phyloP scores from a whole-genome alignment of 2,329 filamentous ascomycete species.

The Exophiala alcalophila region DNA sequence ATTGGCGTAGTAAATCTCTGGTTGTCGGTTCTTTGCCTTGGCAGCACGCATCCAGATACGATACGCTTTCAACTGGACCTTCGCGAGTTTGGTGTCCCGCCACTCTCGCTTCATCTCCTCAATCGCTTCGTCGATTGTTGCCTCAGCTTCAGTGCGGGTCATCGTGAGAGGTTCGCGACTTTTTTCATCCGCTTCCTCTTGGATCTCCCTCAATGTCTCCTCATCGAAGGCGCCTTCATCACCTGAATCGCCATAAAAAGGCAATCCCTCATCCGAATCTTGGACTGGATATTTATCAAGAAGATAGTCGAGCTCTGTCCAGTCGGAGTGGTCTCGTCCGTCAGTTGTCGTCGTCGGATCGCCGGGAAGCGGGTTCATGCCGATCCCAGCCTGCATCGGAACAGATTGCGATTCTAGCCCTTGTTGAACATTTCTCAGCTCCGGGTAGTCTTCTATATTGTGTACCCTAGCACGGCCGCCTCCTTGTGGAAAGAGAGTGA shows the following conservation, averaged over 20 bases:
- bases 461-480: slow-evolving; percentile 10
- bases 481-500: slow-evolving; percentile 18
- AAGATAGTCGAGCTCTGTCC: slow-evolving; percentile 35
- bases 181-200: slow-evolving; percentile 51
- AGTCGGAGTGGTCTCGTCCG: too few relatives aligned
- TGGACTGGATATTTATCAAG: slow-evolving; percentile 45
- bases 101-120: slow-evolving; percentile 53
- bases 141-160: slow-evolving; percentile 46
- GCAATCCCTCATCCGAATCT: slow-evolving; percentile 44
- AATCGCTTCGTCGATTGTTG: slow-evolving; percentile 56
- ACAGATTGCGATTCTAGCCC: too few relatives aligned
- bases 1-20: slow-evolving; percentile 47
- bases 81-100: slow-evolving; percentile 57
- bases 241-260: slow-evolving; percentile 56
- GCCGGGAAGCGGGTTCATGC: too few relatives aligned
- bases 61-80: slow-evolving; percentile 56
- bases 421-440: too few relatives aligned
- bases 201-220: slow-evolving; percentile 61
- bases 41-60: slow-evolving; percentile 60
- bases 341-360: too few relatives aligned
- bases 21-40: slow-evolving; percentile 38
- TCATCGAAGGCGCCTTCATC: slow-evolving; percentile 55
- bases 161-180: slow-evolving; percentile 28
- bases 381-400: too few relatives aligned
- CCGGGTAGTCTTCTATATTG: slow-evolving; percentile 17